Base-by-base conservation (phyloP, 768 basidiomycete species). In the Phanerochaete carnosa region DNA sequence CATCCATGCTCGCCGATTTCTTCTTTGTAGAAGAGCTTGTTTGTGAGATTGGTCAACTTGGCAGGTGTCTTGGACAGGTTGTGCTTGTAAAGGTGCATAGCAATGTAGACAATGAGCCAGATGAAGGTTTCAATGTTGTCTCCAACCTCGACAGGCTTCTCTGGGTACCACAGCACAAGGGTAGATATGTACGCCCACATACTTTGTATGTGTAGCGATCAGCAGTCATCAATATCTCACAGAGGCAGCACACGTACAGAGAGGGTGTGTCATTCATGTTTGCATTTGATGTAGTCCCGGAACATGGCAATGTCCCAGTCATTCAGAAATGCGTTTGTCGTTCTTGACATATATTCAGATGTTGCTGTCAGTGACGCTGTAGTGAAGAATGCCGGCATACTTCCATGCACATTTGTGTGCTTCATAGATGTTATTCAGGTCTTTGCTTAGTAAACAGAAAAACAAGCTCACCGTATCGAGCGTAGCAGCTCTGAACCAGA, bases 61-160 rank as follows among this genome's bases (percentile, higher is more conserved):
- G 2, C 16, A n/a, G n/a, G n/a, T n/a, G n/a, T n/a, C 15, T n/a
- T 13, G 33, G 45, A n/a, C 19, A 8, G n/a, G 12, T 47, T 22
- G 46, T 47, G n/a, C 16, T 8, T 2, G n/a, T 57, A 37, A 43
- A 57, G 46, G 19, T 28, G 56, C 3, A 57, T 15, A 8, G 39
- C 39, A 16, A 15, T 45, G 19, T 30, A 57, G 11, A 30, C 28
- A 15, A 60, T 12, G 52, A 62, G 47, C 30, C 65, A 61, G 37
- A 68, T 45, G 52, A 68, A 62, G 1, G 64, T 51, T 37, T 68
- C 66, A 23, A 68, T 46, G 30, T 68, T 64, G 53, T 68, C 66
- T 8, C 45, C 43, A 0, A 64, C 32, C 19, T 47, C 43, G 19
- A 49, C 29, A 1, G 45, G 37, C 30, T 56, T 55, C 32, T 45